phyloP scores from a whole-genome alignment of 495 filamentous ascomycete species.

The Achaetomiella virescens region DNA sequence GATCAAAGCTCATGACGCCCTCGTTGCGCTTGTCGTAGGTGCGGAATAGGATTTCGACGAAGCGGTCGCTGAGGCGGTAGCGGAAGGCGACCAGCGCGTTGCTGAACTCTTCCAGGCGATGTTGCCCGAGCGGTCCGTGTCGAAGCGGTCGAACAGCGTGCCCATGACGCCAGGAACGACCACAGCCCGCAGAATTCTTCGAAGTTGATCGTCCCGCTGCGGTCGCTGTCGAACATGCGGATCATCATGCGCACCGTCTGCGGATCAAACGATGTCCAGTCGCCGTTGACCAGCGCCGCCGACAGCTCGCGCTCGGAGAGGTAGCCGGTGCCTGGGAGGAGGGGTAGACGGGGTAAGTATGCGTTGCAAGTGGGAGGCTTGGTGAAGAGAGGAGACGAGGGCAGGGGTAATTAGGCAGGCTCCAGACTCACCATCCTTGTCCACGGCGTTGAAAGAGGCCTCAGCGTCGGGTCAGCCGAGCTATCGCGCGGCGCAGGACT shows the following conservation, averaged over 20 bases:
- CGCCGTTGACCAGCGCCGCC: conserved; percentile 90
- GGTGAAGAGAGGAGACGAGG: too few species aligned
- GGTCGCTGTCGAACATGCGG: conserved; percentile 92
- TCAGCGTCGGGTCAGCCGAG: conserved; percentile 64
- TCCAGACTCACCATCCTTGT: conserved; percentile 59
- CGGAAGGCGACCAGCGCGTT: conserved; percentile 93
- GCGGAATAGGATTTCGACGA: conserved; percentile 73
- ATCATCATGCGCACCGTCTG: conserved; percentile 99
- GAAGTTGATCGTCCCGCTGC: conserved; percentile 82
- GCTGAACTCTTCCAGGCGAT: conserved; percentile 80
- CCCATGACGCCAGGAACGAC: conserved; percentile 94
- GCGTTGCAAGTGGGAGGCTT: too few species aligned
- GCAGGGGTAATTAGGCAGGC: too few species aligned
- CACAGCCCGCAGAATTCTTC: conserved; percentile 94
- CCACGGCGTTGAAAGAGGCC: conserved; percentile 89
- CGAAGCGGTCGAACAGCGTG: conserved; percentile 90
- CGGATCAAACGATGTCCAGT: conserved; percentile 91
- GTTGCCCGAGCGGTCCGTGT: conserved; percentile 77
- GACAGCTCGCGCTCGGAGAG: conserved; percentile 84
- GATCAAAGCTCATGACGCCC: conserved; percentile 82
- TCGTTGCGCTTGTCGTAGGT: conserved; percentile 55
- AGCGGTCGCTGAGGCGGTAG: conserved; percentile 77
- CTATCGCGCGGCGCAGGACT: conserved; percentile 56
- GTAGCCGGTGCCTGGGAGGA: conserved; percentile 57
- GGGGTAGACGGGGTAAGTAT: conserved; percentile 35